phyloP scores from a whole-genome alignment of 768 basidiomycete species.

The Clavulina sp. region DNA sequence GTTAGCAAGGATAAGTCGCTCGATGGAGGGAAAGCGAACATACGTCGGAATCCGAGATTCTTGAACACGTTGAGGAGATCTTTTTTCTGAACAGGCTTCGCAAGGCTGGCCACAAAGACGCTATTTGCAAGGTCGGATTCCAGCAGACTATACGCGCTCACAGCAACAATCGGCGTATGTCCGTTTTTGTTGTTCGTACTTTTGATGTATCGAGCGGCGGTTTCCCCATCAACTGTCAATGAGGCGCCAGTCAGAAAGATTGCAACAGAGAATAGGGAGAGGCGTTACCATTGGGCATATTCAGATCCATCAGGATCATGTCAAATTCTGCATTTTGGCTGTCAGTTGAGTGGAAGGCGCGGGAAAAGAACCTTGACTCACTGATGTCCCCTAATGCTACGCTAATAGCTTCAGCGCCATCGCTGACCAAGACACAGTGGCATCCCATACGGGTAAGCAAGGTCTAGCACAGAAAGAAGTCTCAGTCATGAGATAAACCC shows the following conservation, averaged over 20 bases:
- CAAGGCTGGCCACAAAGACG: slow-evolving; percentile 62
- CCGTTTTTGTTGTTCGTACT: slow-evolving; percentile 92
- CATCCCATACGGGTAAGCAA: slow-evolving; percentile 86
- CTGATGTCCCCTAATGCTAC: slow-evolving; percentile 97
- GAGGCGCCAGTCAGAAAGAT: background rate
- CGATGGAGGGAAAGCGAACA: too few species aligned
- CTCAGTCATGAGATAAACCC: background rate
- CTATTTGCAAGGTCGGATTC: slow-evolving; percentile 48
- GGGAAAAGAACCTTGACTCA: slow-evolving; percentile 28
- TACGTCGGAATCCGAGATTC: slow-evolving; percentile 72
- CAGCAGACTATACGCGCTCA: slow-evolving; percentile 69
- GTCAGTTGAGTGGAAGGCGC: slow-evolving; percentile 11
- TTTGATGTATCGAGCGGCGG: slow-evolving; percentile 92
- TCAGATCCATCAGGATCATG: slow-evolving; percentile 85
- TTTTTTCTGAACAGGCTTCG: slow-evolving; percentile 80
- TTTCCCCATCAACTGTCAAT: slow-evolving; percentile 72
- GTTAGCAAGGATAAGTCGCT: too few species aligned
- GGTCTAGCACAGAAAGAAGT: slow-evolving; percentile 25
- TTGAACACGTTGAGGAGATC: slow-evolving; percentile 67
- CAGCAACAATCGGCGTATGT: slow-evolving; percentile 79
- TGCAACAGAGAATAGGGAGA: background rate
- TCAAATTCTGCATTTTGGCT: slow-evolving; percentile 55
- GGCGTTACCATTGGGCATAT: slow-evolving; percentile 78
- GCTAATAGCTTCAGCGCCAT: slow-evolving; percentile 93
- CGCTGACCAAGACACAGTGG: slow-evolving; percentile 85